phyloP scores from a whole-genome alignment of 2,329 filamentous ascomycete genomes.

The Pseudogymnoascus sp. region DNA sequence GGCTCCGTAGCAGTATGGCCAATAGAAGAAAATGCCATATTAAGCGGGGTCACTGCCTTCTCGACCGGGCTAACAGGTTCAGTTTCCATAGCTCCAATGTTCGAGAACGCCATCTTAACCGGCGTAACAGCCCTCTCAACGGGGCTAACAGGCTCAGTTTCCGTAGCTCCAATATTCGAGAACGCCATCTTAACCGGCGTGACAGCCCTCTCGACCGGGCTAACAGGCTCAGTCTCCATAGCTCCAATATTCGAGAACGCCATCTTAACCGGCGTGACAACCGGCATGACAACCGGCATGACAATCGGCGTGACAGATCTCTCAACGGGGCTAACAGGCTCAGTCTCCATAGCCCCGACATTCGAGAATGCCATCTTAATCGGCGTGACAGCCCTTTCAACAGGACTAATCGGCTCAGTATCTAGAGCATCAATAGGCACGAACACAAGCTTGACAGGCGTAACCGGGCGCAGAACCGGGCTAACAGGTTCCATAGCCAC shows the following conservation, averaged over 20 bases:
- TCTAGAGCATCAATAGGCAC: conserved; percentile 31
- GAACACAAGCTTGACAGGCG: conserved; percentile 29
- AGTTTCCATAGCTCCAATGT: conserved; percentile 36
- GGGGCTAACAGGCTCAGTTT: conserved; percentile 34
- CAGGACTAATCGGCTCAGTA: not conserved
- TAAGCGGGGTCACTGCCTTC: conserved; percentile 13
- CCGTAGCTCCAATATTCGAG: conserved; percentile 35
- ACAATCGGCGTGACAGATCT: conserved; percentile 13
- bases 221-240: conserved; percentile 34
- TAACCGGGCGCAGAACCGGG: not conserved
- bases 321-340: conserved; percentile 20
- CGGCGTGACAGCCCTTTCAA: not conserved
- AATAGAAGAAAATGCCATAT: conserved; percentile 31
- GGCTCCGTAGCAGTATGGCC: conserved; percentile 19
- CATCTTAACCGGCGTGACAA: conserved; percentile 23
- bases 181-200: conserved; percentile 21
- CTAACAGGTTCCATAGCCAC: not conserved
- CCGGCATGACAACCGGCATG: no score
- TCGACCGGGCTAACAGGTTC: conserved; percentile 22
- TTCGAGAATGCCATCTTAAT: conserved; percentile 33
- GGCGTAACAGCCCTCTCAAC: conserved; percentile 16
- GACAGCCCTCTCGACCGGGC: not conserved
- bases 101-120: conserved; percentile 27
- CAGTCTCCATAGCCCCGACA: conserved; percentile 36
- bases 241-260: conserved; percentile 35